Evolutionary conservation across 495 filamentous ascomycete genomes (phyloP), one percentile per base, ranked within the genome.

Genomic region (Endocarpon pusillum): DNA sequence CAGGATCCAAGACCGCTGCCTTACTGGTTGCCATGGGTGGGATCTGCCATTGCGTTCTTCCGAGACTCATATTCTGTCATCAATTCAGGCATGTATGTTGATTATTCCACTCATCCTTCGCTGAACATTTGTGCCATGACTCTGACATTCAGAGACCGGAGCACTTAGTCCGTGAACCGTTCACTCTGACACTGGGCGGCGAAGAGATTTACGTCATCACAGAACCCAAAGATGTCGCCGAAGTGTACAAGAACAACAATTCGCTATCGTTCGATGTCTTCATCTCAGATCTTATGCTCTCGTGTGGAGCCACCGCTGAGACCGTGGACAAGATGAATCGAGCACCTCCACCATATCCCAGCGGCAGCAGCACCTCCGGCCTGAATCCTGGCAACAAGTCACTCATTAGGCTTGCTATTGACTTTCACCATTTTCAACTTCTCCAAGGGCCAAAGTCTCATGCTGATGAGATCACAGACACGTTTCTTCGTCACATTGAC

Each of bases 181-280:
- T 47, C 25, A 22, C 34, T 3, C 9, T 50, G 21, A 50, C 41
- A 9, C 14, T 50, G 9, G 19, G 25, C n/a, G 47, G 47, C 10
- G 23, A 39, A 26, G 19, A 19, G 15, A 10, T 48, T 8, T 48
- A 51, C 25, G 35, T 51, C 21, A 30, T 48, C 24, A 43, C 43
- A 5, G 34, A 40, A 11, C 42, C 47, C 12, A 17, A 18, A 18
- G 47, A 48, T 35, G 37, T 48, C 15, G 19, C 32, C 16, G 34
- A 21, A 11, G 37, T 46, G 11, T 41, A 41, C 34, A 48, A 42
- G 29, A 25, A 48, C 11, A 35, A 33, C 8, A 32, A 20, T 21
- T 23, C 37, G 7, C 34, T 49, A n/a, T 32, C 16, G 32, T 39
- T 37, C n/a, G 42, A 45, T 19, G 21, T 21, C 12, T 22, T 38